A percentile compares a stretch with the other conserved stretches of the same genome.
Conservation (phyloP, 305 asterid genomes). For the Lippia alba region DNA sequence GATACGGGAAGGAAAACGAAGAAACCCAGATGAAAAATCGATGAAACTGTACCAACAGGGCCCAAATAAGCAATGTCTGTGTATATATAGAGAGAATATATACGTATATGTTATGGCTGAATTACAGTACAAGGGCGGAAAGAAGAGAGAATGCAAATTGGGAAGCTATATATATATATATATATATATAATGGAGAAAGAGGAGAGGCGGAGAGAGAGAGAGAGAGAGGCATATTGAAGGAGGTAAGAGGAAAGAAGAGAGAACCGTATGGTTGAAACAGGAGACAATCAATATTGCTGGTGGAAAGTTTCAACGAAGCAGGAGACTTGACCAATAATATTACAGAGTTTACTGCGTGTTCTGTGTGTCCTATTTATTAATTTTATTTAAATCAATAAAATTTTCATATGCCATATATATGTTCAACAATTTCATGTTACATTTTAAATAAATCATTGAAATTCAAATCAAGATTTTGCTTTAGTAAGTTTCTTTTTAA, state of each 20-base stretch:
- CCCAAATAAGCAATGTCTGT: no score
- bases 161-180: conserved; percentile 30
- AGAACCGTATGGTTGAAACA: conserved; percentile 33
- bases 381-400: no score
- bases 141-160: not conserved
- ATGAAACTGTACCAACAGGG: conserved; percentile 19
- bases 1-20: conserved; percentile 9
- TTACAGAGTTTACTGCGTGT: not conserved
- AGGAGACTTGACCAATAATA: conserved; percentile 42
- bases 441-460: no score
- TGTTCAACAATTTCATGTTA: no score
- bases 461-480: no score
- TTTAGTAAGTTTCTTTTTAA: no score
- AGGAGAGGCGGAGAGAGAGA: no score
- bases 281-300: conserved; percentile 22
- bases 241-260: conserved; percentile 34
- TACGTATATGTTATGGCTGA: conserved; percentile 20
- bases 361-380: not conserved
- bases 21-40: conserved; percentile 41
- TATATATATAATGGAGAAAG: no score
- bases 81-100: not conserved
- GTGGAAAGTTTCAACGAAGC: conserved; percentile 36
- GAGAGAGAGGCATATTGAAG: conserved; percentile 46
- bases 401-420: no score
- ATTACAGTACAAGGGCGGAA: not conserved